phyloP scores from a whole-genome alignment of 2,329 filamentous ascomycete species.

The Neonectria sp. region DNA sequence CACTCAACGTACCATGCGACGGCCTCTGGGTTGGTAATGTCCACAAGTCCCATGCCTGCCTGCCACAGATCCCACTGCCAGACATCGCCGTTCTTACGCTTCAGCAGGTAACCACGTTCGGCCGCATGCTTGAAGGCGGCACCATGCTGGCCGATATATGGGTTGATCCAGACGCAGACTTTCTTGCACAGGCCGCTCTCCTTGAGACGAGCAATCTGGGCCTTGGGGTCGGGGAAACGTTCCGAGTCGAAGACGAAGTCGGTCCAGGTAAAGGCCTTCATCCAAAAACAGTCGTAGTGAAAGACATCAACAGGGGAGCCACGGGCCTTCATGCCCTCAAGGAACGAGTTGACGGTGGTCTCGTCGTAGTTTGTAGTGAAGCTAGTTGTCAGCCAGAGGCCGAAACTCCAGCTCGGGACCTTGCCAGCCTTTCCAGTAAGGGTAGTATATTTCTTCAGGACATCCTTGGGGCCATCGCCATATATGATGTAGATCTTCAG shows the following conservation, averaged over 20 bases:
- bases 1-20: slow-evolving; percentile 75
- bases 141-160: slow-evolving; percentile 80
- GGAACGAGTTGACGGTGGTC: slow-evolving; percentile 75
- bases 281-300: slow-evolving; percentile 86
- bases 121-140: slow-evolving; percentile 76
- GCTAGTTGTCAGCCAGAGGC: slow-evolving; percentile 82
- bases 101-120: slow-evolving; percentile 78
- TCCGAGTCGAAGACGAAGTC: slow-evolving; percentile 80
- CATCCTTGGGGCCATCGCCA: slow-evolving; percentile 79
- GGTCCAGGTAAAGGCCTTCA: slow-evolving; percentile 82
- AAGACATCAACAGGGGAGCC: slow-evolving; percentile 79
- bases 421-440: slow-evolving; percentile 76
- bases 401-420: slow-evolving; percentile 82
- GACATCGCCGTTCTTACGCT: slow-evolving; percentile 77
- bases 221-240: slow-evolving; percentile 77
- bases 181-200: slow-evolving; percentile 72
- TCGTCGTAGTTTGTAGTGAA: slow-evolving; percentile 84
- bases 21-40: slow-evolving; percentile 81
- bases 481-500: slow-evolving; percentile 83
- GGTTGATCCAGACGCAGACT: slow-evolving; percentile 84
- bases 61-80: slow-evolving; percentile 87
- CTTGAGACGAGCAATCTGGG: slow-evolving; percentile 76
- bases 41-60: slow-evolving; percentile 81
- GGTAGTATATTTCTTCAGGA: slow-evolving; percentile 76
- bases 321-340: slow-evolving; percentile 77